phyloP scores from a whole-genome alignment of 805 yeast genomes.

The Blastobotrys mokoenaii region DNA sequence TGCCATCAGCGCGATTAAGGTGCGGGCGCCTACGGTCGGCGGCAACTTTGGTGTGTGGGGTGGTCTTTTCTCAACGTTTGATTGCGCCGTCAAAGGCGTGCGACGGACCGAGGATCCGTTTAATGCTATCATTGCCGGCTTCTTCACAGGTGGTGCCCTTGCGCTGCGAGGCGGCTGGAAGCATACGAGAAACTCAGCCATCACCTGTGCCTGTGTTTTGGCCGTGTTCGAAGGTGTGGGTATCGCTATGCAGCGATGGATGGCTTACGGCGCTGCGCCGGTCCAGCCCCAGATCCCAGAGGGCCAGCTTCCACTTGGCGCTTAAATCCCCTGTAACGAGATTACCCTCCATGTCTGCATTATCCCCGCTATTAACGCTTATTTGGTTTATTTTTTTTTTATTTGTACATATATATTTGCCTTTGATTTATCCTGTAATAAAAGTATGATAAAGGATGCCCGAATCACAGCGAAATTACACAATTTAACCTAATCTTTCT shows the following conservation, averaged over 20 bases:
- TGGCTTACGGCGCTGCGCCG: conserved; percentile 77
- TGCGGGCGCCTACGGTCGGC: conserved; percentile 97
- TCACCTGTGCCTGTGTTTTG: conserved; percentile 92
- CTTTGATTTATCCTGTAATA: too few species aligned
- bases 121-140: conserved; percentile 97
- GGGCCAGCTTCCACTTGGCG: conserved; percentile 18
- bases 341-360: too few species aligned
- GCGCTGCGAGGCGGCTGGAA: conserved; percentile 99
- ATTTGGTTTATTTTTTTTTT: too few species aligned
- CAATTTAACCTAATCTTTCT: too few species aligned
- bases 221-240: conserved; percentile 99
- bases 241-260: conserved; percentile 83
- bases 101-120: conserved; percentile 98
- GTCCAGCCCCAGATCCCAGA: conserved; percentile 30
- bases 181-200: conserved; percentile 93
- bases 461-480: too few species aligned
- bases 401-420: too few species aligned
- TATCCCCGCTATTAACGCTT: too few species aligned
- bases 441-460: too few species aligned
- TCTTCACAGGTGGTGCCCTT: conserved; percentile 94
- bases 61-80: conserved; percentile 91
- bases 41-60: conserved; percentile 99
- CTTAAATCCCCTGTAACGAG: conserved; percentile 7
- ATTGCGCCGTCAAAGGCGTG: conserved; percentile 89
- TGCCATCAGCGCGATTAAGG: conserved; percentile 80